These are phyloP conservation scores for Colletotrichum coccodes DNA, from an alignment of 2,329 filamentous ascomycete genomes.

Conservation along the genomic window DNA sequence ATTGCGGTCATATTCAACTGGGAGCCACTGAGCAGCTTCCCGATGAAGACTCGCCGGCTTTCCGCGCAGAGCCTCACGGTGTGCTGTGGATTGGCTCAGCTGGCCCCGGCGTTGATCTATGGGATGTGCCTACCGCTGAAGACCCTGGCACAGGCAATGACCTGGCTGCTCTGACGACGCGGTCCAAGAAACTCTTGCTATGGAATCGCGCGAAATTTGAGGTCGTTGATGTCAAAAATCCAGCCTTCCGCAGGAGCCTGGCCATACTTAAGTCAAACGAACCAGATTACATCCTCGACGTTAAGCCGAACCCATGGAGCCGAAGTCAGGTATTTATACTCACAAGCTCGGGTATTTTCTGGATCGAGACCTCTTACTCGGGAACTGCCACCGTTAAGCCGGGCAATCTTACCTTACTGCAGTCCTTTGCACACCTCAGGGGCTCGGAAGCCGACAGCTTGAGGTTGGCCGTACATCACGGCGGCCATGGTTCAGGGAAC, in stretches of 20 bases:
- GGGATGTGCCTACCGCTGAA: slow-evolving; percentile 35
- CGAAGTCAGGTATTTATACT: slow-evolving; percentile 66
- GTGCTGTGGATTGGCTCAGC: slow-evolving; percentile 52
- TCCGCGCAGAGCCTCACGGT: slow-evolving; percentile 51
- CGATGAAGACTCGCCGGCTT: slow-evolving; percentile 35
- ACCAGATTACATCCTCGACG: slow-evolving; percentile 62
- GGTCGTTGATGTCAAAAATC: slow-evolving; percentile 48
- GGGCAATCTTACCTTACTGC: slow-evolving; percentile 41
- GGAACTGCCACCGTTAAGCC: slow-evolving; percentile 30
- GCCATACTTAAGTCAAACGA: slow-evolving; percentile 39
- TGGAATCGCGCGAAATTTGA: slow-evolving; percentile 49
- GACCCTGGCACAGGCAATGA: slow-evolving; percentile 16
- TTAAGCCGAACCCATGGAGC: slow-evolving; percentile 58
- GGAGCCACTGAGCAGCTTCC: slow-evolving; percentile 50
- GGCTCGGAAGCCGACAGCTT: slow-evolving; percentile 49
- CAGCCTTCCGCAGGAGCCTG: slow-evolving; percentile 35
- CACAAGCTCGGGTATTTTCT: slow-evolving; percentile 62
- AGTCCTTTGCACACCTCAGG: slow-evolving; percentile 57
- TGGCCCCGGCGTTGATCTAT: slow-evolving; percentile 35
- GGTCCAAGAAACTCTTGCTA: slow-evolving; percentile 40
- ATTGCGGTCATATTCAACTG: slow-evolving; percentile 55
- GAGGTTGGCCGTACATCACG: slow-evolving; percentile 49
- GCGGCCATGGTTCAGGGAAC: slow-evolving; percentile 20
- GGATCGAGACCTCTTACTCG: slow-evolving; percentile 53
- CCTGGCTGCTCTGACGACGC: slow-evolving; percentile 22